These are phyloP conservation scores for Pichia sp. DNA, from an alignment of 1,139 yeast genomes.

Conservation along the genomic window DNA sequence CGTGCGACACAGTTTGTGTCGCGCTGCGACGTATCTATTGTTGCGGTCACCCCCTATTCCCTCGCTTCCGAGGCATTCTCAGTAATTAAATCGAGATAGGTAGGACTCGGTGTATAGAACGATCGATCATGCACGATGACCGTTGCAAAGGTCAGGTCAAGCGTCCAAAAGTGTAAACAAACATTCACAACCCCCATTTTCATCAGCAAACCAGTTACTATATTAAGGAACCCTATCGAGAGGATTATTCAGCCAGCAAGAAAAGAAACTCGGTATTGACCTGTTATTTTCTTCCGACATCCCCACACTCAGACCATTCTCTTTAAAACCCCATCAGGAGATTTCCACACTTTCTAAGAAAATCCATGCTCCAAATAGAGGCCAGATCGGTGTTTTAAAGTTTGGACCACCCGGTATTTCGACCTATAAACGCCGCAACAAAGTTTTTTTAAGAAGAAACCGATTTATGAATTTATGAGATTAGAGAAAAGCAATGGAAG, in stretches of 20 bases:
- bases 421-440: neutral
- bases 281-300: neutral
- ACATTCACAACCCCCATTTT: neutral
- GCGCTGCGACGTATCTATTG: neutral
- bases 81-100: constrained; percentile 1
- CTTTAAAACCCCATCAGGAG: neutral
- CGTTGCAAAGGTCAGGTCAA: neutral
- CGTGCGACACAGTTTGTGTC: neutral
- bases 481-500: constrained; percentile 2
- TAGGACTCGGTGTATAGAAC: neutral
- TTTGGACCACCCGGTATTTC: too few relatives aligned
- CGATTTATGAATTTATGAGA: neutral
- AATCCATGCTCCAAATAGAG: neutral
- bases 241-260: neutral
- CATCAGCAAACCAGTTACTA: neutral
- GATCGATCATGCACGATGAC: constrained; percentile 1
- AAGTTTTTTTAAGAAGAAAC: neutral
- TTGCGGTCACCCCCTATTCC: neutral
- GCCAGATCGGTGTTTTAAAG: neutral
- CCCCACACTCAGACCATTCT: neutral
- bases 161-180: neutral
- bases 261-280: neutral
- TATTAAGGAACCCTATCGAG: neutral
- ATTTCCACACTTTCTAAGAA: neutral
- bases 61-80: neutral